These are phyloP conservation scores for Fusarium bulbicola DNA, from an alignment of 2,329 filamentous ascomycete species.

Conservation along the genomic window DNA sequence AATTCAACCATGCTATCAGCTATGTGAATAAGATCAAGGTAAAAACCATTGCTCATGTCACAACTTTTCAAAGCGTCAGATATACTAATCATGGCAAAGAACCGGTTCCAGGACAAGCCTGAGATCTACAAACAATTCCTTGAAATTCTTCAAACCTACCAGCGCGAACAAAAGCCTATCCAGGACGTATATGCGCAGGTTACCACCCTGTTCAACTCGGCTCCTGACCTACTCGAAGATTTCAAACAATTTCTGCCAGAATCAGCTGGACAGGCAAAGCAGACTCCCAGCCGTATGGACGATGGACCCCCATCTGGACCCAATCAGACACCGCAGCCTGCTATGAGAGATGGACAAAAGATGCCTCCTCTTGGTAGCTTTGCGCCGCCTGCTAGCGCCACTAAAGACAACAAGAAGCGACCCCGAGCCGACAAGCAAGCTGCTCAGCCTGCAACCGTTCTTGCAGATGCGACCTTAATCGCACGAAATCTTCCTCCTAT, in stretches of 20 bases:
- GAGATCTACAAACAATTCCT: constrained; percentile 99
- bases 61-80: background rate
- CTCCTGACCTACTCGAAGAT: constrained; percentile 93
- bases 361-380: constrained; percentile 97
- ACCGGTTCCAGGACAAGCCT: constrained; percentile 94
- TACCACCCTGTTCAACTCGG: constrained; percentile 90
- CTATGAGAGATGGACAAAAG: constrained; percentile 70
- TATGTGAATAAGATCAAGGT: constrained; percentile 99
- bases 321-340: constrained; percentile 65
- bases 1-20: constrained; percentile 99
- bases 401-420: constrained; percentile 91
- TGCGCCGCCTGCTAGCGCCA: constrained; percentile 80
- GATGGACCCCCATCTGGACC: constrained; percentile 54
- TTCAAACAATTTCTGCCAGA: constrained; percentile 99
- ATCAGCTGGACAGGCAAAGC: constrained; percentile 68
- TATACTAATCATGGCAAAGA: constrained; percentile 62
- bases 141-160: constrained; percentile 97
- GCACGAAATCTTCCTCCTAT: constrained; percentile 44
- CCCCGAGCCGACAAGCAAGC: constrained; percentile 68
- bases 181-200: constrained; percentile 98
- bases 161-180: constrained; percentile 96
- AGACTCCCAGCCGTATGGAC: constrained; percentile 67
- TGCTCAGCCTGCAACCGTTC: constrained; percentile 57
- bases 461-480: constrained; percentile 54
- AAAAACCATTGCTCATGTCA: constrained; percentile 44